Percentiles rank a stretch among this genome's conserved stretches.
These are phyloP conservation scores for Artemisia argyi DNA, from an alignment of 129 eudicot genomes.

Conservation along the genomic window DNA sequence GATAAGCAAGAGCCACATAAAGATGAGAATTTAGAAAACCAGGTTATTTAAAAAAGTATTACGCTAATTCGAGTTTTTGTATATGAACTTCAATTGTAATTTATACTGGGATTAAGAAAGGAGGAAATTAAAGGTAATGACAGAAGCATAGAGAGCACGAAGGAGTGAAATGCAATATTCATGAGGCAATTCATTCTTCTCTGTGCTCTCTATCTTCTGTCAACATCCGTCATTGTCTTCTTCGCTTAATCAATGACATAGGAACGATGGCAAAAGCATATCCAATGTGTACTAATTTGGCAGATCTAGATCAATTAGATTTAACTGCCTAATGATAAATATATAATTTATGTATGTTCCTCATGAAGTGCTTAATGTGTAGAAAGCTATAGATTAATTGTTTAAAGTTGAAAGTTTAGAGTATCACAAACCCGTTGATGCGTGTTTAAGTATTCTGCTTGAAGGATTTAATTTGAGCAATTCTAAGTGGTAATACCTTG, in stretches of 20 bases:
- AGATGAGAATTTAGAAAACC: neutral
- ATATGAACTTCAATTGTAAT: neutral
- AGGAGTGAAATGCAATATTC: conserved; percentile 46
- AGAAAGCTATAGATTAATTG: too few species aligned
- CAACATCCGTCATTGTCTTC: conserved; percentile 39
- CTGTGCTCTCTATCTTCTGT: conserved; percentile 95
- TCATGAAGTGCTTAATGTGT: too few species aligned
- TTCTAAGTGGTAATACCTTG: neutral
- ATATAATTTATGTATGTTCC: too few species aligned
- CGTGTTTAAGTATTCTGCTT: neutral
- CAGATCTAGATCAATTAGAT: too few species aligned
- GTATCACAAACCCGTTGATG: neutral
- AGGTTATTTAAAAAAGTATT: neutral
- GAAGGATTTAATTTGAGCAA: neutral
- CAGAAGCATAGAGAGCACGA: conserved; percentile 76
- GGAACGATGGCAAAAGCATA: too few species aligned
- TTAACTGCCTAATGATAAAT: too few species aligned
- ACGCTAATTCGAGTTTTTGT: neutral
- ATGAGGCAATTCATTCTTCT: conserved; percentile 37
- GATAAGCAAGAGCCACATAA: neutral
- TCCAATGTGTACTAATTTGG: too few species aligned
- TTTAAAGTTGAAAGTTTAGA: too few species aligned
- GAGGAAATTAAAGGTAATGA: conserved; percentile 45
- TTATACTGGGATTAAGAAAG: neutral
- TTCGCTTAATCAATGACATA: neutral